phyloP scores from a whole-genome alignment of 2,329 filamentous ascomycete species.

The Clarireedia sp. region DNA sequence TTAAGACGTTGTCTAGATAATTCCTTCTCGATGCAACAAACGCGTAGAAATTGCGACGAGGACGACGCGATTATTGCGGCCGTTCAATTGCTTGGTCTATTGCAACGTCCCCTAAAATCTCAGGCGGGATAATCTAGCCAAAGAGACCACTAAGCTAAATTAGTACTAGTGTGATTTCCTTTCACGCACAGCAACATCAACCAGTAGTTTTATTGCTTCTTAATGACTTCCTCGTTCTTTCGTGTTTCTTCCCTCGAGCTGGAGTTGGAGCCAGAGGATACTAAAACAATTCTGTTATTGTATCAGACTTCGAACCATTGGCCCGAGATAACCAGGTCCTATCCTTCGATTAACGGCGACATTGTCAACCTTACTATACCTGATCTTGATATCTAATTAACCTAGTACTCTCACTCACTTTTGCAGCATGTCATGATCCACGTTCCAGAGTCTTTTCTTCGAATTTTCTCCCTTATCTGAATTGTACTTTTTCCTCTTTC shows the following conservation, averaged over 20 bases:
- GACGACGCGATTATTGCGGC: conserved; percentile 14
- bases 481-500: not conserved
- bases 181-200: no score
- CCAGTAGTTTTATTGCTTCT: no score
- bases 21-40: conserved; percentile 6
- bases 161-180: no score
- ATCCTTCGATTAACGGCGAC: not conserved
- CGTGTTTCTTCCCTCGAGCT: no score
- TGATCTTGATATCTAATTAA: not conserved
- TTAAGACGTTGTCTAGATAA: not conserved
- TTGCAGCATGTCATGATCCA: not conserved
- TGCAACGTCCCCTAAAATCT: not conserved
- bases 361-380: conserved; percentile 3
- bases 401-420: not conserved
- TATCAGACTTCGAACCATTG: no score
- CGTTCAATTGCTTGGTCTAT: not conserved
- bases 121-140: no score
- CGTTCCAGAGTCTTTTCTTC: not conserved
- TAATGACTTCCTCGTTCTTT: no score
- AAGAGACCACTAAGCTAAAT: no score
- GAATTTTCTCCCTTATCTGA: not conserved
- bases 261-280: no score
- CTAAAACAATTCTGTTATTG: no score
- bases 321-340: not conserved
- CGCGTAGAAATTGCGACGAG: conserved; percentile 7